These are phyloP conservation scores for Saccharomycopsis sp. DNA, from an alignment of 805 yeast genomes.

Conservation along the genomic window DNA sequence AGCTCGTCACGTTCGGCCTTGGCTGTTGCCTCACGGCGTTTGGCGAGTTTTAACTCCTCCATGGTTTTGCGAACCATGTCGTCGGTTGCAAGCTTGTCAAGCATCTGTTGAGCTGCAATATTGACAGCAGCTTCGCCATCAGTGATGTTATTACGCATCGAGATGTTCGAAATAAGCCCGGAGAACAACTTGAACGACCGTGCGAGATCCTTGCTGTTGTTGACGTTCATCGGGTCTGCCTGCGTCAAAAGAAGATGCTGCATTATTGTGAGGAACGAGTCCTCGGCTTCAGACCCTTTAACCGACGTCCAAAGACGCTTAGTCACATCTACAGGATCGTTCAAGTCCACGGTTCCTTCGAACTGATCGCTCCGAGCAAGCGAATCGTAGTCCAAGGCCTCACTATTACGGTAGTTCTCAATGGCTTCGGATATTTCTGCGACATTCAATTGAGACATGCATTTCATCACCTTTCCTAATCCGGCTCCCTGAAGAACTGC, in stretches of 20 bases:
- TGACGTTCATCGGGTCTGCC: conserved; percentile 41
- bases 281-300: conserved; percentile 52
- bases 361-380: conserved; percentile 30
- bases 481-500: conserved; percentile 41
- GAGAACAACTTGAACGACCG: conserved; percentile 52
- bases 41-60: conserved; percentile 41
- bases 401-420: conserved; percentile 21
- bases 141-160: conserved; percentile 29
- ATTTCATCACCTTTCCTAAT: conserved; percentile 28
- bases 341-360: conserved; percentile 47
- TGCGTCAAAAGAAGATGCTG: conserved; percentile 55
- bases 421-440: conserved; percentile 28
- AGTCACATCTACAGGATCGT: conserved; percentile 67
- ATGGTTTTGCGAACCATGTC: conserved; percentile 66
- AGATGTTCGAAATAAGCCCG: conserved; percentile 47
- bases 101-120: conserved; percentile 57
- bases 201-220: conserved; percentile 37
- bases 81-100: conserved; percentile 63
- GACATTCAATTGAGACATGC: conserved; percentile 36
- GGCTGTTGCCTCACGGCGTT: conserved; percentile 37
- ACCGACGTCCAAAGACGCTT: conserved; percentile 52
- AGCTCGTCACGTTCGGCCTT: conserved; percentile 44
- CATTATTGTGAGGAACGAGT: conserved; percentile 52
- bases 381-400: conserved; percentile 17
- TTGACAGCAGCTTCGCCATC: conserved; percentile 50